A percentile compares a stretch with the other conserved stretches of the same genome.
phyloP scores from a whole-genome alignment of 306 rosid species.

The Boehmeria nivea region DNA sequence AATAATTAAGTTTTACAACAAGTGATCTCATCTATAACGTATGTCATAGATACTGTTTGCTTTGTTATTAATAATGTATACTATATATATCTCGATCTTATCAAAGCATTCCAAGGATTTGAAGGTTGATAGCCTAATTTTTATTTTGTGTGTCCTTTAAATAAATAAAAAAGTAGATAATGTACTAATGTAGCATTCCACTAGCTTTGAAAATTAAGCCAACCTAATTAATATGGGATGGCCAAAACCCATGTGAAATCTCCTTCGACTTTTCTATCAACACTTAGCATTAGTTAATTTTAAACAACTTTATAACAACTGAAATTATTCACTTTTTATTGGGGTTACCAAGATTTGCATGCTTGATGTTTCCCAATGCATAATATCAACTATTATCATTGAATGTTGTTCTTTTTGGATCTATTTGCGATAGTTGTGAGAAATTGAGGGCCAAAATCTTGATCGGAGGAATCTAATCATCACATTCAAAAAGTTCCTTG shows the following conservation, averaged over 20 bases:
- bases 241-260: not conserved
- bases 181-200: not conserved
- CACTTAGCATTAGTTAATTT: not conserved
- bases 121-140: not conserved
- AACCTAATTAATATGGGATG: not conserved
- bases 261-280: not conserved
- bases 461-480: too few species aligned
- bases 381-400: not conserved
- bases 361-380: conserved; percentile 1
- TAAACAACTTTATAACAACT: not conserved
- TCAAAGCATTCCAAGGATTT: not conserved
- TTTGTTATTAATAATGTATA: too few species aligned
- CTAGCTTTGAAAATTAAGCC: not conserved
- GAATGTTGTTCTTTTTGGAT: not conserved
- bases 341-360: conserved; percentile 1
- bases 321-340: not conserved
- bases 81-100: too few species aligned
- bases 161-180: not conserved
- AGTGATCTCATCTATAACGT: too few species aligned
- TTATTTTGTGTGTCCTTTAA: not conserved
- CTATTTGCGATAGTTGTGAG: too few species aligned
- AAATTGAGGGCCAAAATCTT: too few species aligned
- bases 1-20: too few species aligned
- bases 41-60: too few species aligned
- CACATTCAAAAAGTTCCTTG: too few species aligned